A percentile compares a stretch with the other conserved stretches of the same genome.
These are phyloP conservation scores for Petrea volubilis DNA, from an alignment of 257 asterid species.

Conservation along the genomic window DNA sequence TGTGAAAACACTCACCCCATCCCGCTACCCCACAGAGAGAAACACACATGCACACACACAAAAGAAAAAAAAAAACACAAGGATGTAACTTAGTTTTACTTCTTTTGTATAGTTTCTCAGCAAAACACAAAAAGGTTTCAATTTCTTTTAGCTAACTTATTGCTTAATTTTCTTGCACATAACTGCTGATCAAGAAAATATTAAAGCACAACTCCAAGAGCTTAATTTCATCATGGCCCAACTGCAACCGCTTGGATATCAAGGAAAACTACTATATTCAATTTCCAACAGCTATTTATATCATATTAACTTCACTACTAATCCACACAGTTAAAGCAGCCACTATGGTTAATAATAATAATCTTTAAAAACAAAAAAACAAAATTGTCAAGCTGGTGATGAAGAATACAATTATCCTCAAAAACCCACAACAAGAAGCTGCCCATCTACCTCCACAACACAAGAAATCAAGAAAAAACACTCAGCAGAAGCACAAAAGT, in stretches of 20 bases:
- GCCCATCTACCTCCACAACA: not conserved
- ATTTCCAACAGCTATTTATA: not conserved
- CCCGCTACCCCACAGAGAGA: not conserved
- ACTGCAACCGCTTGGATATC: not conserved
- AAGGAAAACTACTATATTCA: not conserved
- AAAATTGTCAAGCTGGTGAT: not conserved
- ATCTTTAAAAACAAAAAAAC: not conserved
- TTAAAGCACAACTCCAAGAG: not conserved
- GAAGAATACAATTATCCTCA: not conserved
- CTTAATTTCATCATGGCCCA: not conserved
- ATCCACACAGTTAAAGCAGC: not conserved
- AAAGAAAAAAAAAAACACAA: not conserved
- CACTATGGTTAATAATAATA: not conserved
- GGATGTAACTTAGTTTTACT: not conserved
- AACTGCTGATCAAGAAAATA: constrained; percentile 1
- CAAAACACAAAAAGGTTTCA: not conserved
- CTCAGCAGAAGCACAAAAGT: not conserved
- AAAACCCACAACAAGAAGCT: not conserved
- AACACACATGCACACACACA: not conserved
- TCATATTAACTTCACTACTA: not conserved
- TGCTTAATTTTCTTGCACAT: not conserved
- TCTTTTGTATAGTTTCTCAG: not conserved
- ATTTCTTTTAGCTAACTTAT: not conserved
- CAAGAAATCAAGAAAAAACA: not conserved
- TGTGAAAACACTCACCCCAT: not conserved